Evolutionary conservation across 2,329 filamentous ascomycete genomes (phyloP).

Genomic region (Cercospora berteroae): DNA sequence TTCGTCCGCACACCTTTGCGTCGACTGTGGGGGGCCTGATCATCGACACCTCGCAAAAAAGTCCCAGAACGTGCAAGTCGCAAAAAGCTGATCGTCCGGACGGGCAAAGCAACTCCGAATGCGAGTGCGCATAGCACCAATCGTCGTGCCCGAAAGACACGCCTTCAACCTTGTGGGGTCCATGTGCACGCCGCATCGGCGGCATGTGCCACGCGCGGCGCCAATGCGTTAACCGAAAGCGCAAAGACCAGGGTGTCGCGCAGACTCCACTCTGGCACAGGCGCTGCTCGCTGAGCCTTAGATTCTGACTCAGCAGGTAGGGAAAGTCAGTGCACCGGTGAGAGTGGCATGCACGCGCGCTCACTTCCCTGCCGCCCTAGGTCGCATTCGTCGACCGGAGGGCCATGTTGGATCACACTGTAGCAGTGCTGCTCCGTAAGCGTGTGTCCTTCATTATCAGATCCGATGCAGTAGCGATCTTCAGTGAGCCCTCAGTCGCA

Average conservation of each 20-base stretch:
- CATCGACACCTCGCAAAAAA: slow-evolving; percentile 13
- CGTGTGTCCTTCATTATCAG: neutral
- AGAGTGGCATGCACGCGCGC: slow-evolving; percentile 8
- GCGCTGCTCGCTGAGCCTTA: slow-evolving; percentile 14
- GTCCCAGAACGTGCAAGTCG: slow-evolving; percentile 1
- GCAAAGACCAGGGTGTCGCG: neutral
- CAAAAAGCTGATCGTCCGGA: slow-evolving; percentile 1
- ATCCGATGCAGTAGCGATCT: slow-evolving; percentile 6
- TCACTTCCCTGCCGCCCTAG: neutral
- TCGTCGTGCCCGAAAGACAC: neutral
- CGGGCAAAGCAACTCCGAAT: neutral
- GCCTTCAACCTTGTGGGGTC: neutral
- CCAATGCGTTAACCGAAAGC: neutral
- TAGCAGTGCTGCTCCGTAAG: neutral
- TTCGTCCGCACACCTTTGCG: neutral
- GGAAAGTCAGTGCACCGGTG: slow-evolving; percentile 14
- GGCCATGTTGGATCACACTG: neutral
- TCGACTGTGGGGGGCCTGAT: slow-evolving; percentile 4
- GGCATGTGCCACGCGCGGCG: slow-evolving; percentile 10
- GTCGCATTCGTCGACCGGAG: neutral
- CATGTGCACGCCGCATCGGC: slow-evolving; percentile 4
- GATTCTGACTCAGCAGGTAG: slow-evolving; percentile 14
- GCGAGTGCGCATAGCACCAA: neutral
- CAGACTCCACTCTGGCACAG: neutral
- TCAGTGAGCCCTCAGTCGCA: slow-evolving; percentile 9